Evolutionary conservation across 345 rosid species (phyloP).

Genomic region (Moringa oleifera): DNA sequence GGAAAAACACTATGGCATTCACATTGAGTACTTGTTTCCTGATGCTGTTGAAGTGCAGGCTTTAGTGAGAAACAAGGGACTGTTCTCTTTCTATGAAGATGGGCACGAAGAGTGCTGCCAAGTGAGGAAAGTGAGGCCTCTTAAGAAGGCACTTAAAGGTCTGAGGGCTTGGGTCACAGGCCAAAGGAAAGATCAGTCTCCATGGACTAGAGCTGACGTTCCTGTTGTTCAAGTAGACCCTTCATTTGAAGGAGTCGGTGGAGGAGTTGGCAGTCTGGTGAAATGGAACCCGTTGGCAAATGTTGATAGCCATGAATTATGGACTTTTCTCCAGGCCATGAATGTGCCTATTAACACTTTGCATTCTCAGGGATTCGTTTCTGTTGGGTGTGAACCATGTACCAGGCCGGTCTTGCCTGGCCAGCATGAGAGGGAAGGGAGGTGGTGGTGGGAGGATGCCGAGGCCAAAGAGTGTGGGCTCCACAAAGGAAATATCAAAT

Average conservation of each 20-base stretch:
- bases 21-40: slow-evolving; percentile 94
- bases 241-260: slow-evolving; percentile 78
- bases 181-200: slow-evolving; percentile 90
- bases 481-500: slow-evolving; percentile 61
- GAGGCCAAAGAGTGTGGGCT: slow-evolving; percentile 96
- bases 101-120: slow-evolving; percentile 99
- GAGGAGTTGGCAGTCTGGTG: slow-evolving; percentile 44
- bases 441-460: slow-evolving; percentile 99
- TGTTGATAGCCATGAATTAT: slow-evolving; percentile 54
- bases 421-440: slow-evolving; percentile 97
- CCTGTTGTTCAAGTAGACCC: slow-evolving; percentile 93
- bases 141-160: slow-evolving; percentile 85
- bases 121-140: slow-evolving; percentile 84
- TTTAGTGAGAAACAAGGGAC: slow-evolving; percentile 81
- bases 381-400: slow-evolving; percentile 98
- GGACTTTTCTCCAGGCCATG: slow-evolving; percentile 88
- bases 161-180: slow-evolving; percentile 94
- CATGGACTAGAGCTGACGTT: slow-evolving; percentile 70
- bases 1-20: slow-evolving; percentile 75
- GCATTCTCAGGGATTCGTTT: slow-evolving; percentile 70
- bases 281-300: slow-evolving; percentile 97
- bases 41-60: slow-evolving; percentile 94
- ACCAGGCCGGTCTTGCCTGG: slow-evolving; percentile 91
- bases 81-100: slow-evolving; percentile 91
- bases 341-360: slow-evolving; percentile 74